These are phyloP conservation scores for Calonectria fujianensis DNA, from an alignment of 2,329 filamentous ascomycete species.

Conservation along the genomic window DNA sequence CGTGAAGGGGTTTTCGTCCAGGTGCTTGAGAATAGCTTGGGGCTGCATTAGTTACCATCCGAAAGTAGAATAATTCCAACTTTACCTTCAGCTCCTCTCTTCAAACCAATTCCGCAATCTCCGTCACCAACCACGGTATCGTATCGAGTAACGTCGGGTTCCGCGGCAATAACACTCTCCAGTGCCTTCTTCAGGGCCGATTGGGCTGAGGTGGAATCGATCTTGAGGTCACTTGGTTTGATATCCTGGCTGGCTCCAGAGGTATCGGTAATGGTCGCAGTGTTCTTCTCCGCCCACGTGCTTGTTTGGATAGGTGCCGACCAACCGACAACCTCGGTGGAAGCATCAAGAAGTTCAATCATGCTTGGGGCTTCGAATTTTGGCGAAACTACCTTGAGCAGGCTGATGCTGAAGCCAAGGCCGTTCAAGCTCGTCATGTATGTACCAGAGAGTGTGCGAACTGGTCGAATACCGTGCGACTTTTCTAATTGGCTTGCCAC, in stretches of 20 bases:
- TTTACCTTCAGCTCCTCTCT: conserved; percentile 87
- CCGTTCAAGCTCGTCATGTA: conserved; percentile 89
- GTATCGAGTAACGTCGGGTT: conserved; percentile 82
- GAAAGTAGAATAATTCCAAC: conserved; percentile 3
- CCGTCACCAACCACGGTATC: conserved; percentile 93
- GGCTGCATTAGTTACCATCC: conserved; percentile 45
- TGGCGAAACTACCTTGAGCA: conserved; percentile 78
- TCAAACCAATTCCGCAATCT: conserved; percentile 90
- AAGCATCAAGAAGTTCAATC: conserved; percentile 82
- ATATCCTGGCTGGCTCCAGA: conserved; percentile 57
- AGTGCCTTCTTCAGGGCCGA: conserved; percentile 74
- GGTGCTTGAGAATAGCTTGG: conserved; percentile 71
- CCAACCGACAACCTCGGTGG: conserved; percentile 83
- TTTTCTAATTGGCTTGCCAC: conserved; percentile 77
- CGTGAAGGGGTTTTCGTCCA: conserved; percentile 65
- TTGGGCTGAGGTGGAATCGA: conserved; percentile 71
- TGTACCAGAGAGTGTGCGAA: conserved; percentile 80
- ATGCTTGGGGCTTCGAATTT: conserved; percentile 77
- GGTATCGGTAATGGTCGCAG: conserved; percentile 66
- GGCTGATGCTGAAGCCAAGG: conserved; percentile 82
- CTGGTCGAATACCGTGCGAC: conserved; percentile 76
- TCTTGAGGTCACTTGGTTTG: conserved; percentile 69
- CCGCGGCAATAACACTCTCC: conserved; percentile 77
- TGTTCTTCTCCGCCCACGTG: conserved; percentile 78
- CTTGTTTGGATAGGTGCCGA: conserved; percentile 75